phyloP scores from a whole-genome alignment of 176 grass and related monocot species.

The Oryza longistaminata region DNA sequence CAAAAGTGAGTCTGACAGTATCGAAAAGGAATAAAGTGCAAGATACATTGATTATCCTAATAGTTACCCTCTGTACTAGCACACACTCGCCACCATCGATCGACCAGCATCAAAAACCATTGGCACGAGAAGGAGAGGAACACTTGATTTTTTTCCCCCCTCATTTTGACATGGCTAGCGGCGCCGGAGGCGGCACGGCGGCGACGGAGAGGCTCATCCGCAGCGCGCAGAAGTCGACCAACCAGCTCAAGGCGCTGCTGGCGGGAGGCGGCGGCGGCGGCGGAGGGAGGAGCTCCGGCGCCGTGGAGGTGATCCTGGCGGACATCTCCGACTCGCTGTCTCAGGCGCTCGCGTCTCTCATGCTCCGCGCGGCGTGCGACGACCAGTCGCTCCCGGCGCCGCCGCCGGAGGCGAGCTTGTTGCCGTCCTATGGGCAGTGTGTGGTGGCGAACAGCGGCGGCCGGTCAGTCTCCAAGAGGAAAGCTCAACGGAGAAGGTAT shows the following conservation, averaged over 20 bases:
- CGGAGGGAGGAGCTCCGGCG: neutral
- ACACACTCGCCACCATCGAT: neutral
- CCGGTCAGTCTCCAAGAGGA: neutral
- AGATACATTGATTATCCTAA: neutral
- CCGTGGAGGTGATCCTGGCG: slow-evolving; percentile 16
- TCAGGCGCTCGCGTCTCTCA: neutral
- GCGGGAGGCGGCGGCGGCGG: neutral
- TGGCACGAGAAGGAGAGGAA: no score
- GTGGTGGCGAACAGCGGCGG: neutral
- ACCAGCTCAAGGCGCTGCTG: slow-evolving; percentile 20
- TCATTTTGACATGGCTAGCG: neutral
- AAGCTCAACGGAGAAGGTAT: neutral
- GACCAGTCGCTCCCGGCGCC: neutral
- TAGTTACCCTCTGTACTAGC: neutral
- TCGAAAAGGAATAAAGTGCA: neutral
- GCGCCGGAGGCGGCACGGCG: neutral
- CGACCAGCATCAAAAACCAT: no score
- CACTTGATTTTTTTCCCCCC: neutral
- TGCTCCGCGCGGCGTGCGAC: neutral
- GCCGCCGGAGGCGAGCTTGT: neutral
- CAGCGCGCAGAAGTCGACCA: slow-evolving; percentile 14
- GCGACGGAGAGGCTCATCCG: neutral
- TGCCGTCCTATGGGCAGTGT: neutral
- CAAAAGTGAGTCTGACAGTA: no score
- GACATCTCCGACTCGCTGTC: slow-evolving; percentile 18